These are phyloP conservation scores for Populus pruinosa DNA, from an alignment of 345 rosid genomes.

Conservation along the genomic window DNA sequence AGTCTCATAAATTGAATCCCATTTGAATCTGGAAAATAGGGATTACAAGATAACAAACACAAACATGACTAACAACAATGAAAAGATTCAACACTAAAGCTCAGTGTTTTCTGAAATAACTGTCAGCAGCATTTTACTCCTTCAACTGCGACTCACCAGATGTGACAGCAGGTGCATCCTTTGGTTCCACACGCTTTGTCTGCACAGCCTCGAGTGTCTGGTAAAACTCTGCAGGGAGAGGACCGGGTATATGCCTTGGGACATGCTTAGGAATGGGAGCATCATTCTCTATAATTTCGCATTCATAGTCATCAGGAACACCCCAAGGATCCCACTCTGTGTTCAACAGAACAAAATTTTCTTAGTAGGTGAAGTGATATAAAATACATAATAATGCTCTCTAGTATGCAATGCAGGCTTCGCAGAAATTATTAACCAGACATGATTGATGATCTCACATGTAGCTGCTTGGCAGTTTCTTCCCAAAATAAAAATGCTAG, in stretches of 20 bases:
- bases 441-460: background rate
- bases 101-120: slow-evolving; percentile 7
- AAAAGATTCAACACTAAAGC: slow-evolving; percentile 18
- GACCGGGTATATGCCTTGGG: slow-evolving; percentile 91
- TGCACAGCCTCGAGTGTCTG: slow-evolving; percentile 59
- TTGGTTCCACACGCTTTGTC: slow-evolving; percentile 12
- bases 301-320: slow-evolving; percentile 87
- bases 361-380: background rate
- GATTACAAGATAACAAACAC: slow-evolving; percentile 27
- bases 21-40: slow-evolving; percentile 32
- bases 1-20: slow-evolving; percentile 25
- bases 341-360: background rate
- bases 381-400: background rate
- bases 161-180: slow-evolving; percentile 46
- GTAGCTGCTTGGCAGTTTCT: background rate
- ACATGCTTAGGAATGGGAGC: slow-evolving; percentile 92
- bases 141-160: slow-evolving; percentile 47
- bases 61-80: slow-evolving; percentile 13
- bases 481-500: background rate
- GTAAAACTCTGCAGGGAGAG: slow-evolving; percentile 89
- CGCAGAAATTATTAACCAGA: background rate
- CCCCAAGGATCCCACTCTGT: slow-evolving; percentile 99
- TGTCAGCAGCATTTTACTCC: slow-evolving; percentile 30
- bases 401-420: background rate
- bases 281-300: slow-evolving; percentile 87